Conservation (phyloP, 2,329 filamentous ascomycete species). For the Cladosporium sp. region DNA sequence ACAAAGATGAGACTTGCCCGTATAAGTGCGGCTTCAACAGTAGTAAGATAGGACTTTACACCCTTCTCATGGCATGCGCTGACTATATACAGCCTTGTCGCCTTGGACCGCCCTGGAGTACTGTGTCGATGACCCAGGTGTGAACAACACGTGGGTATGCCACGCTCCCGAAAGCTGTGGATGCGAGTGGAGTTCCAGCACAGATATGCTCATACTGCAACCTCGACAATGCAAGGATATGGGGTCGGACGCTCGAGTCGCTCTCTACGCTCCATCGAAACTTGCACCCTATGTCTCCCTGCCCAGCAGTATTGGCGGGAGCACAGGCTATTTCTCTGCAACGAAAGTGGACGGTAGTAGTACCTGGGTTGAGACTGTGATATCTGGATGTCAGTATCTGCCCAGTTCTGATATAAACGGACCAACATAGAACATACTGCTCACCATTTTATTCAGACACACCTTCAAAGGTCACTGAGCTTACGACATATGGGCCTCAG, state of each 20-base stretch:
- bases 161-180: conserved; percentile 35
- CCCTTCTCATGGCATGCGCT: background rate
- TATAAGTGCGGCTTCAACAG: conserved; percentile 34
- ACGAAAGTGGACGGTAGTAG: conserved; percentile 23
- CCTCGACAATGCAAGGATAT: conserved; percentile 32
- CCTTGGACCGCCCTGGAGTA: conserved; percentile 34
- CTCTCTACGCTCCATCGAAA: conserved; percentile 31
- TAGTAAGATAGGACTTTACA: conserved; percentile 19
- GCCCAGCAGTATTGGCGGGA: conserved; percentile 29
- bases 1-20: conserved; percentile 31
- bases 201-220: conserved; percentile 26
- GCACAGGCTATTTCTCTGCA: conserved; percentile 30
- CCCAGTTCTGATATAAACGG: background rate
- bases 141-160: conserved; percentile 33
- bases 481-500: conserved; percentile 27
- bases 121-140: conserved; percentile 27
- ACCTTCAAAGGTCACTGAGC: conserved; percentile 24
- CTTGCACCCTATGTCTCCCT: conserved; percentile 33
- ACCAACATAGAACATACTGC: background rate
- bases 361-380: conserved; percentile 28
- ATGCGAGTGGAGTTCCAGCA: conserved; percentile 29
- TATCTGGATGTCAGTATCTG: conserved; percentile 27
- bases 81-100: conserved; percentile 26
- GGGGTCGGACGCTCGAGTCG: conserved; percentile 33
- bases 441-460: conserved; percentile 24